Evolutionary conservation across 108 stramenopile genomes (phyloP).

Genomic region (Parietichytrium sp.): DNA sequence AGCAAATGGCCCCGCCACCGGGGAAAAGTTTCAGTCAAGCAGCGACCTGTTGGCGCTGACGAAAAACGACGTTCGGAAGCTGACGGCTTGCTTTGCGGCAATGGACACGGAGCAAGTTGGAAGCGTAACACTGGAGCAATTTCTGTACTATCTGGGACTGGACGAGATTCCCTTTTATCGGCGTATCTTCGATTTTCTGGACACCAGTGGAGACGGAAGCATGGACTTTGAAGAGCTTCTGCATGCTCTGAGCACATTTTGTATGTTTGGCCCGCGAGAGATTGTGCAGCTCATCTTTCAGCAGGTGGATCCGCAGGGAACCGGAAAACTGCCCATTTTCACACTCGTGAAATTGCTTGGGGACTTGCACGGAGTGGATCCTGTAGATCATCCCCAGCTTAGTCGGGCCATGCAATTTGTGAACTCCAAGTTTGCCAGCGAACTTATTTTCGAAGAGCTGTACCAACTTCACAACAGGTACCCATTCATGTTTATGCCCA

Average conservation of each 20-base stretch:
- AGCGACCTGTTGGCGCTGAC: neutral
- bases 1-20: neutral
- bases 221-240: constrained; percentile 12
- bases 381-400: neutral
- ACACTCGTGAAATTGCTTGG: neutral
- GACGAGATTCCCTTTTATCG: neutral
- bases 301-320: neutral
- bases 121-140: constrained; percentile 2
- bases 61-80: constrained; percentile 7
- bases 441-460: neutral
- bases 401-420: neutral
- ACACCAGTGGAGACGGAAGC: neutral
- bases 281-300: constrained; percentile 7
- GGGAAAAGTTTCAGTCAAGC: neutral
- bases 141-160: constrained; percentile 3
- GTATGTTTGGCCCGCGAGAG: constrained; percentile 30
- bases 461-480: constrained; percentile 11
- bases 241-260: neutral
- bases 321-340: neutral
- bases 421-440: neutral
- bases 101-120: constrained; percentile 16
- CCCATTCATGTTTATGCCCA: constrained; percentile 1
- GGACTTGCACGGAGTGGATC: neutral
- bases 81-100: neutral
- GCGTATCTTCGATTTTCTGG: constrained; percentile 14